These are phyloP conservation scores for Endocarpon pusillum DNA, from an alignment of 495 filamentous ascomycete genomes.

Conservation along the genomic window DNA sequence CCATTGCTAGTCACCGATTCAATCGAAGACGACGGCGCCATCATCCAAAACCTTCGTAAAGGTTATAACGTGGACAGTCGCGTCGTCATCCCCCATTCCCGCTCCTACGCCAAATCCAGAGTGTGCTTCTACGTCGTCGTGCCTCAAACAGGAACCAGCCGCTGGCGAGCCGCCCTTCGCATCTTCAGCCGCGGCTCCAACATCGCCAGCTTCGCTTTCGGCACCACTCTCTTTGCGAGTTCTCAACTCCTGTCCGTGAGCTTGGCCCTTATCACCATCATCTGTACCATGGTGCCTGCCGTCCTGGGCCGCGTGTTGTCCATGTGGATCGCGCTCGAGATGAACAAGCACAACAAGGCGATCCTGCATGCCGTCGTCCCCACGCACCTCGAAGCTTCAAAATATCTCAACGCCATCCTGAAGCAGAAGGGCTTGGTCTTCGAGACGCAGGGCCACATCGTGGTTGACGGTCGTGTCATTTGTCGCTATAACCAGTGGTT, in stretches of 20 bases:
- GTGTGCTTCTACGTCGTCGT: conserved; percentile 10
- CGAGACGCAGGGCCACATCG: conserved; percentile 9
- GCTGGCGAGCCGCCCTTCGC: conserved; percentile 4
- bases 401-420: background rate
- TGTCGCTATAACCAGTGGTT: conserved; percentile 1
- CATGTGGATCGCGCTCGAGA: background rate
- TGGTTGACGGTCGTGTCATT: conserved; percentile 6
- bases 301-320: conserved; percentile 1
- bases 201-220: conserved; percentile 8
- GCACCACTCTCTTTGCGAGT: conserved; percentile 10
- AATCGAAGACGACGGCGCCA: too few relatives aligned
- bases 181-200: conserved; percentile 3
- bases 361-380: background rate
- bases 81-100: conserved; percentile 2
- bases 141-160: conserved; percentile 6
- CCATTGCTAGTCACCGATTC: too few relatives aligned
- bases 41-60: conserved; percentile 6
- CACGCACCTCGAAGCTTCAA: background rate
- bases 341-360: background rate
- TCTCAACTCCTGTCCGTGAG: conserved; percentile 7
- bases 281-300: conserved; percentile 5
- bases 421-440: background rate
- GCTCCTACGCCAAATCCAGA: conserved; percentile 4
- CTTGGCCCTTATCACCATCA: conserved; percentile 5
- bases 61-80: conserved; percentile 6